A percentile compares a stretch with the other conserved stretches of the same genome.
phyloP scores from a whole-genome alignment of 179 eudicot species.

The Silene vulgaris region DNA sequence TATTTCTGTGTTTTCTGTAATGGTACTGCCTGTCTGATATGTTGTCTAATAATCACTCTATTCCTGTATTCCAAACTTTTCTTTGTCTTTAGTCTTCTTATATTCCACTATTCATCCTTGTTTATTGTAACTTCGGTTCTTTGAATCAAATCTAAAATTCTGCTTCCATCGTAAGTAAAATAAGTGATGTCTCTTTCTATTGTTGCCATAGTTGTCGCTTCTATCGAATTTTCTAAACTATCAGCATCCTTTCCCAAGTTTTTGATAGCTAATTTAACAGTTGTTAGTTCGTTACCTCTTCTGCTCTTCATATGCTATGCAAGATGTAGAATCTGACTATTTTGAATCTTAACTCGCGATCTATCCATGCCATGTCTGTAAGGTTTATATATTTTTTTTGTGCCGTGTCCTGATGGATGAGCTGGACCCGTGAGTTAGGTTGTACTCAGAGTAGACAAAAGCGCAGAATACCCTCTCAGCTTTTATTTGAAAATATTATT shows the following conservation, averaged over 20 bases:
- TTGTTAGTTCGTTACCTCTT: not conserved
- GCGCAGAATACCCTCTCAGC: too few relatives aligned
- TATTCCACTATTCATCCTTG: not conserved
- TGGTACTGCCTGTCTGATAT: not conserved
- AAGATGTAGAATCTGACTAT: not conserved
- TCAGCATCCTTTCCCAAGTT: not conserved
- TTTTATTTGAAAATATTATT: too few relatives aligned
- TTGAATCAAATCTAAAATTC: not conserved
- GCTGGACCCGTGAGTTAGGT: too few relatives aligned
- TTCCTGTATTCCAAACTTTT: not conserved
- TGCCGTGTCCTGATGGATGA: not conserved
- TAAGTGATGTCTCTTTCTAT: not conserved
- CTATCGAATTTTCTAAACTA: not conserved
- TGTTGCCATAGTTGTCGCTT: not conserved
- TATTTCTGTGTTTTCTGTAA: not conserved
- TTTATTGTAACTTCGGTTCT: not conserved
- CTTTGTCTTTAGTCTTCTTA: constrained; percentile 6
- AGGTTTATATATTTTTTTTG: too few relatives aligned
- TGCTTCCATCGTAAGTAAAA: not conserved
- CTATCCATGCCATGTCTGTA: not conserved
- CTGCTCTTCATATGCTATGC: not conserved
- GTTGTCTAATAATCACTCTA: not conserved
- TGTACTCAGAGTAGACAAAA: too few relatives aligned
- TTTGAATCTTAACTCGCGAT: not conserved
- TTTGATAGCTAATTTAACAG: not conserved